Conservation (phyloP, 441 rosid genomes). For the Raphanus hybrid region DNA sequence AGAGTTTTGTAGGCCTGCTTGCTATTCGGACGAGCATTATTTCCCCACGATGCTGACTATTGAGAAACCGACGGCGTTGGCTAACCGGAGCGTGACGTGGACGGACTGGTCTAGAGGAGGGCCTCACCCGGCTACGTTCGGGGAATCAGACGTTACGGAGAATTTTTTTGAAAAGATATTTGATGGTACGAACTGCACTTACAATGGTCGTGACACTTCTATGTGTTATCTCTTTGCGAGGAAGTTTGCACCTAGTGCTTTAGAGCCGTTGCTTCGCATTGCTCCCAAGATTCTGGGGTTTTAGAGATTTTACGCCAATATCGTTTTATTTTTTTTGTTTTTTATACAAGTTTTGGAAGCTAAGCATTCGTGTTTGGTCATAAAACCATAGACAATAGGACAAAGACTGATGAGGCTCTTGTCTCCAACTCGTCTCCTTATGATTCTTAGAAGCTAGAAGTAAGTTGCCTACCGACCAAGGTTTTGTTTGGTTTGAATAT, state of each 20-base stretch:
- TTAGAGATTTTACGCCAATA: constrained; percentile 15
- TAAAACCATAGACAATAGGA: no score
- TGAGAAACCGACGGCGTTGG: constrained; percentile 55
- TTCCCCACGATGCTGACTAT: constrained; percentile 92
- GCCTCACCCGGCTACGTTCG: constrained; percentile 91
- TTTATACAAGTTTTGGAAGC: neutral
- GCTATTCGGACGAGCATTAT: constrained; percentile 94
- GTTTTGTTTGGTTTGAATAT: neutral
- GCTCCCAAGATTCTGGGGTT: constrained; percentile 63
- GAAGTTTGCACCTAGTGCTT: constrained; percentile 80
- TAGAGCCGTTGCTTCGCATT: constrained; percentile 65
- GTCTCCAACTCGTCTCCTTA: neutral
- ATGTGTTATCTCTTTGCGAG: constrained; percentile 75
- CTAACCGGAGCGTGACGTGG: constrained; percentile 89
- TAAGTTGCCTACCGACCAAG: constrained; percentile 30
- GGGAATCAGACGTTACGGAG: constrained; percentile 64
- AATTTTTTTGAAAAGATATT: constrained; percentile 60
- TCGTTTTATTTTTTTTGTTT: constrained; percentile 18
- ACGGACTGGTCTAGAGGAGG: constrained; percentile 98
- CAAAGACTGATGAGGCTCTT: neutral
- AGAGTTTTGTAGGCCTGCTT: constrained; percentile 75
- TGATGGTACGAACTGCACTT: constrained; percentile 53
- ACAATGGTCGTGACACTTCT: constrained; percentile 54
- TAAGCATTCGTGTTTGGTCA: neutral
- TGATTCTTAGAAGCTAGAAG: neutral